Base-by-base conservation (phyloP, 495 filamentous ascomycete species). In the Glonium stellatum region DNA sequence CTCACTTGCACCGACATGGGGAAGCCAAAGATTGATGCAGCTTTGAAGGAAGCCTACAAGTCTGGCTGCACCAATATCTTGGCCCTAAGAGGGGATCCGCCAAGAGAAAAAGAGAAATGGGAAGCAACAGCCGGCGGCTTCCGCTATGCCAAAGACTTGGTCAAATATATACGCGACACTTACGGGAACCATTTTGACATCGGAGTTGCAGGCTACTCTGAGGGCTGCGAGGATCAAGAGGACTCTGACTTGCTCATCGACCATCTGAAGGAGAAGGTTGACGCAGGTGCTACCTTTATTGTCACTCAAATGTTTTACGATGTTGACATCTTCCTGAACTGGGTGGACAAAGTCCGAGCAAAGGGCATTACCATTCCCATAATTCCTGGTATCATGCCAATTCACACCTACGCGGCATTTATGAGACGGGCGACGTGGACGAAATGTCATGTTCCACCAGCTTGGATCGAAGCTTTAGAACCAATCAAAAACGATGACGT, bases 251-350 rank as follows among this genome's bases (percentile, higher is more conserved):
- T 81, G 23, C 79, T 97, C 69, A 83, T 97, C 58, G 87, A 96
- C 59, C 95, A 97, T 71, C 74, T 97, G 69, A 97, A 97, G 77
- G 89, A 97, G 75, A 99, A 99, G 75, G 85, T 97, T 50, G 95
- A 99, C 75, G 89, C 89, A 50, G 95, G 95, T 39, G 91, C 86
- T 54, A 85, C 88, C 10, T 97, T 96, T 73, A 84, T 99, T 51
- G 86, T 99, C 54, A 97, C 95, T 0, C 95, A 99, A 77, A 99
- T 99, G 95, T 96, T 96, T 74, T 99, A 99, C 75, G 92, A 97
- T 71, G 90, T 84, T 25, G 92, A 99, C 66, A 91, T 88, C 67
- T 99, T 97, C 74, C 73, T 97, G 34, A 78, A 80, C 44, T 99
- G 95, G 95, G 89, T 95, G 35, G 72, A 82, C 57, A 92, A 89